Conservation (phyloP, 2,329 filamentous ascomycete genomes). For the Didymella keratinophila region DNA sequence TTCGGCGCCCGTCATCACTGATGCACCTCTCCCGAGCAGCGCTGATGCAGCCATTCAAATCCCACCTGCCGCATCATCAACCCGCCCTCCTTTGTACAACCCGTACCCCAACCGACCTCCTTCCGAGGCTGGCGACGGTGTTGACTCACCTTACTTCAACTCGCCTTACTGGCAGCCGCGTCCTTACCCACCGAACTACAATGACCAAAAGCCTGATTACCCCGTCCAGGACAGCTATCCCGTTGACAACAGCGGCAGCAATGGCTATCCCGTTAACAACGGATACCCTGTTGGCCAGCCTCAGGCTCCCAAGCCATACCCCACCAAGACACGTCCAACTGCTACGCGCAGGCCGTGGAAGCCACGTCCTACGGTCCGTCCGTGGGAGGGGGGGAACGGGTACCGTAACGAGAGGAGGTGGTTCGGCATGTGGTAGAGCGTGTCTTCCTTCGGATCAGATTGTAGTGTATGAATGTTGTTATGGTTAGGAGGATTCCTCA, state of each 20-base stretch:
- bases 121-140: slow-evolving; percentile 24
- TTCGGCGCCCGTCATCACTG: background rate
- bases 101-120: slow-evolving; percentile 13
- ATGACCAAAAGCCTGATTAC: background rate
- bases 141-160: slow-evolving; percentile 23
- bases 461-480: slow-evolving; percentile 5
- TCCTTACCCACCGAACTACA: slow-evolving; percentile 2
- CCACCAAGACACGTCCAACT: slow-evolving; percentile 1
- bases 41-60: background rate
- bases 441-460: background rate
- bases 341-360: slow-evolving; percentile 13
- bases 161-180: background rate
- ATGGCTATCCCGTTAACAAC: background rate
- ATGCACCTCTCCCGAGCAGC: background rate
- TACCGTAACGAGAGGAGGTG: slow-evolving; percentile 6
- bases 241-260: background rate
- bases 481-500: background rate
- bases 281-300: background rate
- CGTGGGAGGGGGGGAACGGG: slow-evolving; percentile 14
- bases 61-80: background rate
- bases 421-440: slow-evolving; percentile 12
- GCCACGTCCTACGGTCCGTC: slow-evolving; percentile 3
- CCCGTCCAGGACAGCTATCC: background rate
- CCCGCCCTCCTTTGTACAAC: background rate
- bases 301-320: background rate